Evolutionary conservation across 768 basidiomycete species (phyloP), one percentile per base, ranked within the genome.

Genomic region (Lactarius akahatsu): DNA sequence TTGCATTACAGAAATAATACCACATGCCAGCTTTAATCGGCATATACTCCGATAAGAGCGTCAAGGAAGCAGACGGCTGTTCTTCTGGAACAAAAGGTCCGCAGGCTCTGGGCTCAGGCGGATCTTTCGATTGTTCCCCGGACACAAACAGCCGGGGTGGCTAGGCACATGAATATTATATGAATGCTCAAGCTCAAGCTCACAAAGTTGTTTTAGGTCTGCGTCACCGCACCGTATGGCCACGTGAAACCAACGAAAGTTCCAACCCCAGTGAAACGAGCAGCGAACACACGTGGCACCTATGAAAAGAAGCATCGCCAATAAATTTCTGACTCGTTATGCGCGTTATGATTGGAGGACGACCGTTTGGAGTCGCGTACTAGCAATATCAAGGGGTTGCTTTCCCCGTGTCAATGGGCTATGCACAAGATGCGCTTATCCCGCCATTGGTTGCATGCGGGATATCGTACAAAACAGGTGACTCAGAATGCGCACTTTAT

Each of bases 31-130:
- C 1, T 36, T 16, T 60, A 11, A 60, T 60, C 40, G 64, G 58
- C n/a, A 50, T 60, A 26, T 52, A 64, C 32, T 54, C 43, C 54
- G 34, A 61, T 56, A 56, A 32, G 43, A 20, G 23, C 54, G 18
- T 56, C 16, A 20, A 26, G 18, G 16, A 30, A 57, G 40, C 23
- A 36, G 10, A 10, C 36, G 5, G 6, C 45, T 23, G 47, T 59
- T 32, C 28, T 50, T 9, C 8, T 52, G 23, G 23, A 23, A 50
- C 4, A 50, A 50, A 50, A 50, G 23, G 23, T 6, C 47, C 47
- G 47, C 47, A 26, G 23, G 47, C n/a, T 50, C 47, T 50, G 4
- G 23, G 4, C 23, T 8, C 23, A 4, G 11, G 4, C 11, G 45
- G 45, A n/a, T n/a, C n/a, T n/a, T n/a, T n/a, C n/a, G n/a, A n/a